Evolutionary conservation across 441 rosid species (phyloP), one percentile per base, ranked within the genome.

Genomic region (Erodium trifolium): DNA sequence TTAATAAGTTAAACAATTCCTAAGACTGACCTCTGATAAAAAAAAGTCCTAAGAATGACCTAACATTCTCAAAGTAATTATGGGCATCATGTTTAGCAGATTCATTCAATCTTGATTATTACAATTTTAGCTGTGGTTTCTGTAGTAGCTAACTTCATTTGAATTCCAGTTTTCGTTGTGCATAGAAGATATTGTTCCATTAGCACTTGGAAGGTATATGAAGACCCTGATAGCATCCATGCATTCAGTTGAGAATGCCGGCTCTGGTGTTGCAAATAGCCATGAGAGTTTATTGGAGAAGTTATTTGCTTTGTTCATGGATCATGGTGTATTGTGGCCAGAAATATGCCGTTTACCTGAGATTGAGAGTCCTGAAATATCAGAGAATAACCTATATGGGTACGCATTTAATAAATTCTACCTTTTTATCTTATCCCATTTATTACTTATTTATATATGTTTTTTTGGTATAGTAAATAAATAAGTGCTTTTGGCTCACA

Each of bases 251-350:
- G 90, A 83, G 73, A 75, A 71, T 76, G 76, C 75, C 27, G 82
- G 70, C 43, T 67, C 74, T 77, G 75, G 71, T 73, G 72, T 72
- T 29, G 76, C 81, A 66, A 73, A 73, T 73, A 80, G 77, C 79
- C 77, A 84, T 69, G 93, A 88, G 57, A 80, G 81, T 72, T 81
- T 81, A 41, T 81, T 90, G 79, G 99, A 95, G 81, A 92, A 89
- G 84, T 77, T 92, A 80, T 95, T 95, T 83, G 77, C 87, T 34
- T 81, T 95, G 70, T 95, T 95, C 78, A 81, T 91, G 84, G 99
- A 95, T 73, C 99, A 95, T 72, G 99, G 98, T 72, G 84, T 78
- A 80, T 72, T 89, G 68, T 95, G 96, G 98, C 93, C 98, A 8
- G 97, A 90, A 75, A 81, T 95, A 68, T 84, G 91, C 80, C 82